phyloP scores from a whole-genome alignment of 768 basidiomycete species.

The Phylloporus sp. region DNA sequence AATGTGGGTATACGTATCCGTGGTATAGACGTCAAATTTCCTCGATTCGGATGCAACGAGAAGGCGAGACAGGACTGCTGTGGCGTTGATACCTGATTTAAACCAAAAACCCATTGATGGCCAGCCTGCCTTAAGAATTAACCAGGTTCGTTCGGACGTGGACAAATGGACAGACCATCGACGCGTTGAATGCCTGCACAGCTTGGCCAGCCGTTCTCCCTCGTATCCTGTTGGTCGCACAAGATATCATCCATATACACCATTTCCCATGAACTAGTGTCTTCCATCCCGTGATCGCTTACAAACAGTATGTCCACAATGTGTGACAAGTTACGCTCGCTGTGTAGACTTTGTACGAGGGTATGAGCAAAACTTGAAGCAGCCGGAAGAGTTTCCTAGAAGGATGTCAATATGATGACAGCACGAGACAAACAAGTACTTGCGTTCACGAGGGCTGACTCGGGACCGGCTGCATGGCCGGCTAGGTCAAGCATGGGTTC shows the following conservation, averaged over 20 bases:
- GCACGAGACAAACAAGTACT: conserved; percentile 18
- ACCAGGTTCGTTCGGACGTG: background rate
- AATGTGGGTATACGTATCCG: conserved; percentile 7
- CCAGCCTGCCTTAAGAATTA: conserved; percentile 57
- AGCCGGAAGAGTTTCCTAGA: conserved; percentile 51
- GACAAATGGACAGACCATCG: conserved; percentile 8
- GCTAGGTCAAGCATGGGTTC: conserved; percentile 84
- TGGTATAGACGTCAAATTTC: conserved; percentile 57
- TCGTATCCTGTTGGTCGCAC: conserved; percentile 7
- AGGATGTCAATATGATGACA: conserved; percentile 1
- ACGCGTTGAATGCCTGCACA: conserved; percentile 8
- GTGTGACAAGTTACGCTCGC: conserved; percentile 65
- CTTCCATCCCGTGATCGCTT: conserved; percentile 83
- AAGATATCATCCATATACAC: conserved; percentile 64
- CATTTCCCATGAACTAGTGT: conserved; percentile 68
- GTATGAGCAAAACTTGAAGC: conserved; percentile 69
- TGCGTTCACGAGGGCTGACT: conserved; percentile 63
- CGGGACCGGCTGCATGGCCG: conserved; percentile 65
- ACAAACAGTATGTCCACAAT: conserved; percentile 86
- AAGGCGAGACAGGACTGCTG: conserved; percentile 50
- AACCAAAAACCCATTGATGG: conserved; percentile 84
- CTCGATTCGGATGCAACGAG: conserved; percentile 38
- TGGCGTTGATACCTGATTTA: conserved; percentile 46
- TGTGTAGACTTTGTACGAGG: conserved; percentile 40
- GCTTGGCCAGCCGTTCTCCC: conserved; percentile 10